Conservation (phyloP, 2,329 filamentous ascomycete species). For the Exophiala lecanii-corni region DNA sequence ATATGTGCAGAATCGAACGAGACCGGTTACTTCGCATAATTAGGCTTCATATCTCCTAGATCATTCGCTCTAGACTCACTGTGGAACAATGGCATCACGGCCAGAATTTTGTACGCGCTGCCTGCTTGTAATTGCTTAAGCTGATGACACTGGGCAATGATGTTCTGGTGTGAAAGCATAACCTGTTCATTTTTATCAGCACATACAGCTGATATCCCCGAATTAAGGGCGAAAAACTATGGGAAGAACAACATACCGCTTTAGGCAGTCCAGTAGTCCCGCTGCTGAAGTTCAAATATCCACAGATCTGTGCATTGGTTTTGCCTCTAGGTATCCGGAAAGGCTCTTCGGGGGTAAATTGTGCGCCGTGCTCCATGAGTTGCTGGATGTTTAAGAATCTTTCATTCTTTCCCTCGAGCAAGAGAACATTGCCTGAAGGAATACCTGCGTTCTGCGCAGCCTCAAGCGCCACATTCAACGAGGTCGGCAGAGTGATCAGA, state of each 20-base stretch:
- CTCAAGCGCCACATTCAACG: constrained; percentile 50
- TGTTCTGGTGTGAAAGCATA: constrained; percentile 53
- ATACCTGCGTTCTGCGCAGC: constrained; percentile 54
- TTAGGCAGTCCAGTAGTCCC: constrained; percentile 78
- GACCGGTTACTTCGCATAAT: constrained; percentile 46
- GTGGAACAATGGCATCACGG: constrained; percentile 58
- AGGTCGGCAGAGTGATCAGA: constrained; percentile 53
- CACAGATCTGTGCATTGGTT: constrained; percentile 44
- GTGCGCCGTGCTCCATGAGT: constrained; percentile 31
- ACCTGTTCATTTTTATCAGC: no score
- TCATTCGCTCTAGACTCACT: constrained; percentile 29
- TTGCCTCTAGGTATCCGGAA: constrained; percentile 50
- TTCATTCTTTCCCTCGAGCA: constrained; percentile 50
- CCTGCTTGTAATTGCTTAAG: constrained; percentile 42
- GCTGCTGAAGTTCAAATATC: constrained; percentile 65
- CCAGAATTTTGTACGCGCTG: constrained; percentile 46
- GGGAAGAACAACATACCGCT: constrained; percentile 50
- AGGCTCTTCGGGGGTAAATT: constrained; percentile 28
- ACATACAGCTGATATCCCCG: no score
- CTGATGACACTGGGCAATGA: constrained; percentile 59
- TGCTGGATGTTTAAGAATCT: constrained; percentile 43
- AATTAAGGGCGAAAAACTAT: no score
- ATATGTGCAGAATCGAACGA: constrained; percentile 59
- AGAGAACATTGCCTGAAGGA: constrained; percentile 47
- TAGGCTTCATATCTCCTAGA: background rate